Percentiles rank a stretch among this genome's conserved stretches.
phyloP scores from a whole-genome alignment of 2,329 filamentous ascomycete species.

The Madurella mycetomatis region DNA sequence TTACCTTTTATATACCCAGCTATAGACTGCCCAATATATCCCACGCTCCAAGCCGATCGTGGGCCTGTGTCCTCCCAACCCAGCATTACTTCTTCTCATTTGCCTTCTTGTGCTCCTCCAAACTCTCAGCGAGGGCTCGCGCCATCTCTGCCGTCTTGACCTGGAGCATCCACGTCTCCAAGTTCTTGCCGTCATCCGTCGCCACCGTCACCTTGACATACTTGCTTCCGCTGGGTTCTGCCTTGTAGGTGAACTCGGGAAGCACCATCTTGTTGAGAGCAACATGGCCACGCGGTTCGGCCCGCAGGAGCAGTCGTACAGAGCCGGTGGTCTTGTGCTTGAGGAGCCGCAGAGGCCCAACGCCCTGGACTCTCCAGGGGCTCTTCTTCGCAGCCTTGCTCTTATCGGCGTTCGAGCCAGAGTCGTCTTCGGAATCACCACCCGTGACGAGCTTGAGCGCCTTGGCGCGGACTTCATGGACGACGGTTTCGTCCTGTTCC shows the following conservation, averaged over 20 bases:
- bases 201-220: slow-evolving; percentile 57
- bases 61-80: background rate
- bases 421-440: slow-evolving; percentile 42
- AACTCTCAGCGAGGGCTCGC: slow-evolving; percentile 44
- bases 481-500: slow-evolving; percentile 66
- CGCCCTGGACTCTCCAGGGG: slow-evolving; percentile 64
- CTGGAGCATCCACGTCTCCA: slow-evolving; percentile 68
- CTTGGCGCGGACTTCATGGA: slow-evolving; percentile 69
- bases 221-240: slow-evolving; percentile 46
- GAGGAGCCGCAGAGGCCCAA: slow-evolving; percentile 67
- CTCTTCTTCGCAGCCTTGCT: slow-evolving; percentile 46
- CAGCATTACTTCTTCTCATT: slow-evolving; percentile 45
- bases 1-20: slow-evolving; percentile 21
- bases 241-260: slow-evolving; percentile 57
- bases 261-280: slow-evolving; percentile 67
- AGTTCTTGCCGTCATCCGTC: slow-evolving; percentile 51
- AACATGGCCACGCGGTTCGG: slow-evolving; percentile 70
- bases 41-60: background rate
- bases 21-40: background rate
- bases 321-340: slow-evolving; percentile 66
- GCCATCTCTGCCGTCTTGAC: slow-evolving; percentile 62
- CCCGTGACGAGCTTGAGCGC: slow-evolving; percentile 56
- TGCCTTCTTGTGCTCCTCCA: slow-evolving; percentile 52
- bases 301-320: slow-evolving; percentile 65
- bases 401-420: slow-evolving; percentile 39